phyloP scores from a whole-genome alignment of 257 asterid species.

The Gentiana straminea region DNA sequence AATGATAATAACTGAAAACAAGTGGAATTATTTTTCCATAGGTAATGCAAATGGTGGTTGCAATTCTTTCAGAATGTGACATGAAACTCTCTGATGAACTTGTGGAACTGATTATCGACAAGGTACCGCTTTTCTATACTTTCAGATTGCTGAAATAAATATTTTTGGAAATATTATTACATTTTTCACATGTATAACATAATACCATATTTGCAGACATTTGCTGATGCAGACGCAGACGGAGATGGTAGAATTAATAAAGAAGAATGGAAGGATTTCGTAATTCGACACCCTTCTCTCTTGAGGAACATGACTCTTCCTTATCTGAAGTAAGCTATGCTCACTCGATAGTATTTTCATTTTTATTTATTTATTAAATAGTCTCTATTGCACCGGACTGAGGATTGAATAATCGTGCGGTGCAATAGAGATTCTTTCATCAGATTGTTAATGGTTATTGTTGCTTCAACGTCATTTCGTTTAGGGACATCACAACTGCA shows the following conservation, averaged over 20 bases:
- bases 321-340: slow-evolving; percentile 46
- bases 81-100: slow-evolving; percentile 48
- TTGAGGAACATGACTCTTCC: slow-evolving; percentile 91
- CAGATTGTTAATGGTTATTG: background rate
- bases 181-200: background rate
- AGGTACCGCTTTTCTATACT: slow-evolving; percentile 17
- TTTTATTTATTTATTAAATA: background rate
- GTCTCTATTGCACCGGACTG: too few species aligned
- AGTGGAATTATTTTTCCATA: slow-evolving; percentile 12
- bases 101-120: slow-evolving; percentile 67
- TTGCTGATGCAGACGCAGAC: slow-evolving; percentile 72
- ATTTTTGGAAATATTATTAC: slow-evolving; percentile 1
- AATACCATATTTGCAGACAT: slow-evolving; percentile 36
- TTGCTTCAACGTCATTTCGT: background rate
- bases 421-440: background rate
- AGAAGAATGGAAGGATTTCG: slow-evolving; percentile 76
- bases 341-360: slow-evolving; percentile 1
- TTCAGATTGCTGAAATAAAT: background rate
- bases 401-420: too few species aligned
- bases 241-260: slow-evolving; percentile 60
- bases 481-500: slow-evolving; percentile 50
- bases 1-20: background rate
- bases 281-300: slow-evolving; percentile 50
- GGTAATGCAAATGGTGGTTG: slow-evolving; percentile 78
- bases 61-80: slow-evolving; percentile 54